phyloP scores from a whole-genome alignment of 768 basidiomycete genomes.

The Asterophora lycoperdoides region DNA sequence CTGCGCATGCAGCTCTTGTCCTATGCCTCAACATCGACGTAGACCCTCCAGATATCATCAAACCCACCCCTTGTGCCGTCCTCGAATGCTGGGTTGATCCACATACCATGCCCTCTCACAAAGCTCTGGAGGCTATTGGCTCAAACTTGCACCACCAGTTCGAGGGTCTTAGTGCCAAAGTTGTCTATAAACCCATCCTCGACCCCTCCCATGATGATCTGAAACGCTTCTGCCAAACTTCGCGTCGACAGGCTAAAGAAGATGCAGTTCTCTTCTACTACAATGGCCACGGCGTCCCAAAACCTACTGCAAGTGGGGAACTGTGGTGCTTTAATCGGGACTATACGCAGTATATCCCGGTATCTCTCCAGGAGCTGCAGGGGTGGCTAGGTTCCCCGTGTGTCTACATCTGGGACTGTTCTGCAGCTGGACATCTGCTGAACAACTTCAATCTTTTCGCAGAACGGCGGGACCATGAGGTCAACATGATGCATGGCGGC shows the following conservation, averaged over 20 bases:
- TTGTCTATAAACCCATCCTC: slow-evolving; percentile 89
- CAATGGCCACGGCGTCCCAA: slow-evolving; percentile 97
- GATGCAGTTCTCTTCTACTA: slow-evolving; percentile 96
- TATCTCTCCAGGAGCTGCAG: slow-evolving; percentile 91
- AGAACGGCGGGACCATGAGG: slow-evolving; percentile 67
- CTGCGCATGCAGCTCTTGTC: slow-evolving; percentile 81
- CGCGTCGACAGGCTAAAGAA: slow-evolving; percentile 87
- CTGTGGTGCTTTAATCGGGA: slow-evolving; percentile 98
- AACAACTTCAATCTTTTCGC: slow-evolving; percentile 84
- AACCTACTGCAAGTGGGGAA: slow-evolving; percentile 92
- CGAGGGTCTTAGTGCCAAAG: slow-evolving; percentile 91
- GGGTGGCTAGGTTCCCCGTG: slow-evolving; percentile 92
- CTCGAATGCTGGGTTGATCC: slow-evolving; percentile 99
- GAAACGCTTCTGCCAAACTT: slow-evolving; percentile 75
- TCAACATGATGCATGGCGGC: slow-evolving; percentile 52
- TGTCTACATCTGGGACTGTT: slow-evolving; percentile 99
- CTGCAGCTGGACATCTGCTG: slow-evolving; percentile 92
- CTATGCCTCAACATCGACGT: slow-evolving; percentile 96
- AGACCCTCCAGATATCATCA: slow-evolving; percentile 96
- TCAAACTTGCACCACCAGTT: slow-evolving; percentile 93
- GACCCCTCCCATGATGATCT: slow-evolving; percentile 96
- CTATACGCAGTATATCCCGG: slow-evolving; percentile 98
- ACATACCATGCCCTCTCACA: slow-evolving; percentile 83
- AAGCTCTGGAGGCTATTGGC: slow-evolving; percentile 92
- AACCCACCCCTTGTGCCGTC: slow-evolving; percentile 93